Conservation (phyloP, 2,329 filamentous ascomycete genomes). For the Xylaria sp. region DNA sequence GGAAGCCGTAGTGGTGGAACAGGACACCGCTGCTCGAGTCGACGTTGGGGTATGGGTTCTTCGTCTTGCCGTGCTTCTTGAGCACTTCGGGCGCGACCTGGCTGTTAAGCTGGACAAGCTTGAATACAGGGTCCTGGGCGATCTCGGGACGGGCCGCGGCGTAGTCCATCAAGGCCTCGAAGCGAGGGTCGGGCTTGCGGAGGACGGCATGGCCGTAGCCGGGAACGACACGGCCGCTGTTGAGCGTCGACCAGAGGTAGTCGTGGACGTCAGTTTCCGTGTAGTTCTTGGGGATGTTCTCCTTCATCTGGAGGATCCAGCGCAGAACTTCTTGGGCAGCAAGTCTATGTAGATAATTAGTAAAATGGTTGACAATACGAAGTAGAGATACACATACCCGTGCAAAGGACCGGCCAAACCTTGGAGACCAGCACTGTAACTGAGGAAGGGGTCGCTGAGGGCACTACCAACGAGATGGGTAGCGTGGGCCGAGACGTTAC, state of each 20-base stretch:
- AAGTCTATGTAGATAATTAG: conserved; percentile 47
- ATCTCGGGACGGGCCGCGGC: conserved; percentile 81
- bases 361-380: not conserved
- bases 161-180: conserved; percentile 95
- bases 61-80: conserved; percentile 94
- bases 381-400: conserved; percentile 44
- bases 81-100: conserved; percentile 86
- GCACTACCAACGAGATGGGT: conserved; percentile 94
- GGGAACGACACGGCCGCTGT: conserved; percentile 88
- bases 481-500: conserved; percentile 92
- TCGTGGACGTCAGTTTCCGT: conserved; percentile 75
- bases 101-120: conserved; percentile 88
- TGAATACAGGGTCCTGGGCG: conserved; percentile 80
- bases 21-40: conserved; percentile 89
- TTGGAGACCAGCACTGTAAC: conserved; percentile 91
- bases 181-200: conserved; percentile 93
- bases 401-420: conserved; percentile 92
- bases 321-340: conserved; percentile 95
- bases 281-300: conserved; percentile 72
- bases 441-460: conserved; percentile 89
- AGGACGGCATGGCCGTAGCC: conserved; percentile 95
- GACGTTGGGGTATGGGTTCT: conserved; percentile 97
- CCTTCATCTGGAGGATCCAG: conserved; percentile 96
- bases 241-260: conserved; percentile 90
- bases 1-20: conserved; percentile 98